These are phyloP conservation scores for Spizellomyces punctatus DNA, from an alignment of 192 early-diverging fungal species.

Conservation along the genomic window DNA sequence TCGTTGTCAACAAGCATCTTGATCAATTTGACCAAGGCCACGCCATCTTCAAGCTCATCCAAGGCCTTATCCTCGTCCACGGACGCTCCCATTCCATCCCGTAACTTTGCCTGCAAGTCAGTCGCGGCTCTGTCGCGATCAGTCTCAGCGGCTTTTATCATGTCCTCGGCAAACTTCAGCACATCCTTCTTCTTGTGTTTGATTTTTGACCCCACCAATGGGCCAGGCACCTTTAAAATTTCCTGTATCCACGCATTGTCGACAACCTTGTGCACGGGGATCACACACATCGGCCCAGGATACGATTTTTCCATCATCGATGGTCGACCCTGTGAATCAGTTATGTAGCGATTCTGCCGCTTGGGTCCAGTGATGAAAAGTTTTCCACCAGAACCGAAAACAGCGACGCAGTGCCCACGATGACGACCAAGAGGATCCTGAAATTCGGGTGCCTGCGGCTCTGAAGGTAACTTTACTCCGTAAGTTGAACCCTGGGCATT, in stretches of 20 bases:
- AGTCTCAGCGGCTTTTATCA: slow-evolving; percentile 18
- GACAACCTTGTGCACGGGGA: neutral
- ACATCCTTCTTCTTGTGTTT: slow-evolving; percentile 54
- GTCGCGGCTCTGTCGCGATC: slow-evolving; percentile 8
- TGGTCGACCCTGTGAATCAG: slow-evolving; percentile 31
- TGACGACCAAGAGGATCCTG: slow-evolving; percentile 41
- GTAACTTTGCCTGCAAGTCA: neutral
- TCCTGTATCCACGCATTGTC: neutral
- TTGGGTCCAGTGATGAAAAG: slow-evolving; percentile 36
- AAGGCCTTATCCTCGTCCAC: slow-evolving; percentile 17
- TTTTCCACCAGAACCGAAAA: slow-evolving; percentile 42
- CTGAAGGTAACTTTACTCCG: no score
- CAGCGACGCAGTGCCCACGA: slow-evolving; percentile 48
- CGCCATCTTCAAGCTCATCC: neutral
- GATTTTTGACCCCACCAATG: slow-evolving; percentile 33
- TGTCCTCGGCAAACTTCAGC: slow-evolving; percentile 30
- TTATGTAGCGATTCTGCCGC: slow-evolving; percentile 34
- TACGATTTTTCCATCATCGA: slow-evolving; percentile 38
- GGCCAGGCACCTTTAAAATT: slow-evolving; percentile 12
- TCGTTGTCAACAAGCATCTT: slow-evolving; percentile 21
- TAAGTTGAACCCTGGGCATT: no score
- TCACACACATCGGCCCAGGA: slow-evolving; percentile 26
- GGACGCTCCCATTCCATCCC: slow-evolving; percentile 7
- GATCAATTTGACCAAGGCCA: neutral
- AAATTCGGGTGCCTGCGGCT: slow-evolving; percentile 21